Evolutionary conservation across 2,329 filamentous ascomycete species (phyloP).

Genomic region (Exophiala sp.): DNA sequence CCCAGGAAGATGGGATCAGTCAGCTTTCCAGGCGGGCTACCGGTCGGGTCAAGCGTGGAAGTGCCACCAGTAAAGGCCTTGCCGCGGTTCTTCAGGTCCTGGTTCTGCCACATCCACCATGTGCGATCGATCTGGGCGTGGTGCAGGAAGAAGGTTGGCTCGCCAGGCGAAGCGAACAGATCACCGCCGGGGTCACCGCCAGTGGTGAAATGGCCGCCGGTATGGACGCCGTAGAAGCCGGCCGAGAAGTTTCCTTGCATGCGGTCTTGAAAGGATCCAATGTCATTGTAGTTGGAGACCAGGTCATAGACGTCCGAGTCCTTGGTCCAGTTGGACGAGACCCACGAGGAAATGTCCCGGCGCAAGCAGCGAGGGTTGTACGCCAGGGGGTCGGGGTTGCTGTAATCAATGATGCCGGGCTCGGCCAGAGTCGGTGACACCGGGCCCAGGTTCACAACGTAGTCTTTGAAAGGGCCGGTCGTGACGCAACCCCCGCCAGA

Average conservation of each 20-base stretch:
- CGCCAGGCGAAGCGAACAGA: constrained; percentile 20
- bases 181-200: constrained; percentile 24
- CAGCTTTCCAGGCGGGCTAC: constrained; percentile 19
- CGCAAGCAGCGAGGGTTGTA: constrained; percentile 24
- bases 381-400: constrained; percentile 20
- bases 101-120: constrained; percentile 25
- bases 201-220: constrained; percentile 24
- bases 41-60: constrained; percentile 17
- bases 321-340: constrained; percentile 23
- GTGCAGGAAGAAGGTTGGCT: constrained; percentile 24
- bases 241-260: constrained; percentile 19
- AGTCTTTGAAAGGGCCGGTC: constrained; percentile 33
- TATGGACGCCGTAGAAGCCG: constrained; percentile 22
- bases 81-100: constrained; percentile 17
- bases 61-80: constrained; percentile 19
- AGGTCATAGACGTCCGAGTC: constrained; percentile 21
- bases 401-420: constrained; percentile 19
- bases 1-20: constrained; percentile 21
- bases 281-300: constrained; percentile 18
- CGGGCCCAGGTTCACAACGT: constrained; percentile 33
- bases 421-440: constrained; percentile 20
- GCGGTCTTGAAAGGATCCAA: constrained; percentile 19
- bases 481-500: constrained; percentile 27
- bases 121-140: constrained; percentile 24
- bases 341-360: constrained; percentile 25